Base-by-base conservation (phyloP, 495 filamentous ascomycete species). In the Evernia prunastri region DNA sequence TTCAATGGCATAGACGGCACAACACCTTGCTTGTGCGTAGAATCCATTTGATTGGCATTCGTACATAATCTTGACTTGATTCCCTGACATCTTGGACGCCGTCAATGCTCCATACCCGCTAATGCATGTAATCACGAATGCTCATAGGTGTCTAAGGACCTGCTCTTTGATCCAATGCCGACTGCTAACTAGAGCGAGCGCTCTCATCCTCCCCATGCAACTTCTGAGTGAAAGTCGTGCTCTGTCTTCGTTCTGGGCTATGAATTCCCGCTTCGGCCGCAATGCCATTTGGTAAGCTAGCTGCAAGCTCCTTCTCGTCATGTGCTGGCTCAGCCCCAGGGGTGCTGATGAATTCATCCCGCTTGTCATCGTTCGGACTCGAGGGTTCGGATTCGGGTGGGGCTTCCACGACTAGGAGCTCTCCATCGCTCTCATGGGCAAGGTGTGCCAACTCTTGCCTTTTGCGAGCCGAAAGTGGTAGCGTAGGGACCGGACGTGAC, bases 351-450 rank as follows among this genome's bases (percentile, higher is more conserved):
- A 47, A 27, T 13, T 66, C 42, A 47, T 45, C 36, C 27, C 15
- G 47, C 35, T 62, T 56, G 17, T 65, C 61, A n/a, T 70, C 65
- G n/a, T 54, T 40, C 18, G 82, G 81, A 61, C 80, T 82, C 39
- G 78, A 74, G 10, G 81, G 78, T n/a, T 73, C 73, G 15, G 79
- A 82, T 53, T 83, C 80, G 12, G 71, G 67, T n/a, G 79, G 81
- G 13, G 81, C 80, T 65, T 80, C 72, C 13, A 84, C 78, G 39
- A 84, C 78, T 2, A 84, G 74, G 13, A 83, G 31, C 29, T 80
- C 79, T 37, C 79, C 79, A n/a, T 56, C 63, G 45, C 54, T 59
- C 6, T 67, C 64, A 20, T 59, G 61, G n/a, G 67, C 66, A 29
- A 70, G 58, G 7, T 61, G n/a, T 36, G 66, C 65, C 17, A 74